These are phyloP conservation scores for Phytophthora litchii DNA, from an alignment of 352 stramenopile species.

Conservation along the genomic window DNA sequence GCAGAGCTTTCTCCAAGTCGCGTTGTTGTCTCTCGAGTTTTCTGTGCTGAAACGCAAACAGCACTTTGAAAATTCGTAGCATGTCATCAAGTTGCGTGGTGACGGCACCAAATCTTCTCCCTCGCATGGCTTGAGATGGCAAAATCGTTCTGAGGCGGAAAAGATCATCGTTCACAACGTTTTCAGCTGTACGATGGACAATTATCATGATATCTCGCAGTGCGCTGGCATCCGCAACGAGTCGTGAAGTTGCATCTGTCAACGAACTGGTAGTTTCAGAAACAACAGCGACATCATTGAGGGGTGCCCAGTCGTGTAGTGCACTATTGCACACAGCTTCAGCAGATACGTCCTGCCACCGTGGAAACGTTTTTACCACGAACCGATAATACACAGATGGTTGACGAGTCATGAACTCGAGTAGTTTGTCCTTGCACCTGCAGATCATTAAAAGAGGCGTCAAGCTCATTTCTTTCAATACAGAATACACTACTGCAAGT, in stretches of 20 bases:
- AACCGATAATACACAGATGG: conserved; percentile 57
- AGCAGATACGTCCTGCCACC: conserved; percentile 42
- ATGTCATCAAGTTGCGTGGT: conserved; percentile 57
- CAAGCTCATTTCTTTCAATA: neutral
- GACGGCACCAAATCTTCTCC: conserved; percentile 30
- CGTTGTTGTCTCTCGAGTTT: conserved; percentile 33
- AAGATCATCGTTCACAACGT: neutral
- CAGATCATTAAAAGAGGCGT: neutral
- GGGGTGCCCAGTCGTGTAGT: conserved; percentile 29
- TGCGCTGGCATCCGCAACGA: conserved; percentile 2
- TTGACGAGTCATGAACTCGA: conserved; percentile 43
- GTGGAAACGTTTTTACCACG: conserved; percentile 47
- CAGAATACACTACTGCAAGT: neutral
- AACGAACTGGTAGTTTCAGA: neutral
- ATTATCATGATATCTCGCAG: conserved; percentile 33
- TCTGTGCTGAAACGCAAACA: conserved; percentile 51
- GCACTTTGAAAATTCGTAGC: conserved; percentile 43
- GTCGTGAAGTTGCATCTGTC: neutral
- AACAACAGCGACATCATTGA: conserved; percentile 5
- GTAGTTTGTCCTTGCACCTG: conserved; percentile 39
- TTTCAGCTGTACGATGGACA: conserved; percentile 22
- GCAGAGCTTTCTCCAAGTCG: conserved; percentile 18
- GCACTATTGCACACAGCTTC: conserved; percentile 42
- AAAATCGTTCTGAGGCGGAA: neutral
- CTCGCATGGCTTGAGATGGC: conserved; percentile 13